Conservation (phyloP, 2,329 filamentous ascomycete species). For the Knufia fluminis region DNA sequence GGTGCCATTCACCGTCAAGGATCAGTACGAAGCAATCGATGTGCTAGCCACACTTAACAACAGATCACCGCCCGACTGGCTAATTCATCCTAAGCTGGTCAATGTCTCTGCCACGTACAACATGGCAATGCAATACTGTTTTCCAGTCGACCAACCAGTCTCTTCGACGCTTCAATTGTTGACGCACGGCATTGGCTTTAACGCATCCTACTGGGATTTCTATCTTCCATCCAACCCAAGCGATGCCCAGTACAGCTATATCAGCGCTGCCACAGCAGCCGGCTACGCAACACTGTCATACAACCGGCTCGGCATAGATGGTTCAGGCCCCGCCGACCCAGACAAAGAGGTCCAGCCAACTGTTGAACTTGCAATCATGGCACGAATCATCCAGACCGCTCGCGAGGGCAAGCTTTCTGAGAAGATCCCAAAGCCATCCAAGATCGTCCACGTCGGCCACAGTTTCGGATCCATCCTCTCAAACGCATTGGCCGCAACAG, state of each 20-base stretch:
- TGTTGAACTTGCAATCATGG: slow-evolving; percentile 51
- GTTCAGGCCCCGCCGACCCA: slow-evolving; percentile 50
- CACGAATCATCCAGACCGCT: slow-evolving; percentile 43
- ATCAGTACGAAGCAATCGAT: too few species aligned
- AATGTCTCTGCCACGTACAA: not conserved
- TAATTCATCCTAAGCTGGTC: too few species aligned
- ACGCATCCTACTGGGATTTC: slow-evolving; percentile 50
- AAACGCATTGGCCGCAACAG: slow-evolving; percentile 44
- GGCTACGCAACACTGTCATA: slow-evolving; percentile 53
- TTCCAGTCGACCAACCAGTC: not conserved
- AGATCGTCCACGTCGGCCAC: slow-evolving; percentile 51
- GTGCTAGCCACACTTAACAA: too few species aligned
- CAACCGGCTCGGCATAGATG: slow-evolving; percentile 55
- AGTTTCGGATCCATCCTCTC: slow-evolving; percentile 53
- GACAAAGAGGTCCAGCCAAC: slow-evolving; percentile 51
- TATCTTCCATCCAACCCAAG: slow-evolving; percentile 38
- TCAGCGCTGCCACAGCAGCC: slow-evolving; percentile 44
- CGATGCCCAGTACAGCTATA: slow-evolving; percentile 54
- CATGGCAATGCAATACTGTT: not conserved
- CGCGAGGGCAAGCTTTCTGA: slow-evolving; percentile 37
- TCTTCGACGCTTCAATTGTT: slow-evolving; percentile 26
- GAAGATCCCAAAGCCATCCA: slow-evolving; percentile 26
- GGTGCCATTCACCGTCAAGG: too few species aligned
- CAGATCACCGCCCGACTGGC: too few species aligned
- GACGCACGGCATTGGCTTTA: slow-evolving; percentile 31